A percentile compares a stretch with the other conserved stretches of the same genome.
Evolutionary conservation across 1,139 yeast species (phyloP).

Genomic region (Geotrichum aggregatum): DNA sequence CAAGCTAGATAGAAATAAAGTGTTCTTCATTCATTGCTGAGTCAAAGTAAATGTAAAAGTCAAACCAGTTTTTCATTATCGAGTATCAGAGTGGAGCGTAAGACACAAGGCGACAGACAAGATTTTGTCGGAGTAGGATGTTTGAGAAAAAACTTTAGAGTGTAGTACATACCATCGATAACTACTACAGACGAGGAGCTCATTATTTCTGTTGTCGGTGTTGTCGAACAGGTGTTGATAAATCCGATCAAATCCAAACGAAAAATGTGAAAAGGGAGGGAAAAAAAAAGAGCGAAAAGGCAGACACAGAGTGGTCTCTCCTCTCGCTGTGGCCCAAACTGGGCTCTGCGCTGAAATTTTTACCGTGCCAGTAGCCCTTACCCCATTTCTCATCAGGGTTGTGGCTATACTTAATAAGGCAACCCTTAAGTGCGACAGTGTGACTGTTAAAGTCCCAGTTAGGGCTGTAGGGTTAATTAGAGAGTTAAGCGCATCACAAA

Average conservation of each 20-base stretch:
- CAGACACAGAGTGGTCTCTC: not conserved
- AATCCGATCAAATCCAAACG: constrained; percentile 3
- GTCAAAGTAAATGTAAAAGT: no score
- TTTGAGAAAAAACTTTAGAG: not conserved
- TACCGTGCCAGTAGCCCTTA: not conserved
- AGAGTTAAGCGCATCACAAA: no score
- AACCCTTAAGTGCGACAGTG: not conserved
- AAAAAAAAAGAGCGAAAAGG: not conserved
- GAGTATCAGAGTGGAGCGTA: no score
- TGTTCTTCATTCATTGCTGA: no score
- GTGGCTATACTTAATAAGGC: not conserved
- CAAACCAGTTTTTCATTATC: no score
- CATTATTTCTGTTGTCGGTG: constrained; percentile 16
- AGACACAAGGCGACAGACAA: no score
- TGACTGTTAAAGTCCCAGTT: not conserved
- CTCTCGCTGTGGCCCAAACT: not conserved
- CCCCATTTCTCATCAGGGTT: constrained; percentile 1
- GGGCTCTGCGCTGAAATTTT: not conserved
- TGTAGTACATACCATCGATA: constrained; percentile 19
- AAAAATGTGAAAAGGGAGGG: not conserved
- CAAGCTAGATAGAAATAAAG: no score
- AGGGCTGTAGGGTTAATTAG: constrained; percentile 5
- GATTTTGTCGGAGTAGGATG: no score
- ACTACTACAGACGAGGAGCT: constrained; percentile 17
- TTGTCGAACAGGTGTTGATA: constrained; percentile 9